Evolutionary conservation across 2,329 filamentous ascomycete species (phyloP).

Genomic region (Drechslerella dactyloides): DNA sequence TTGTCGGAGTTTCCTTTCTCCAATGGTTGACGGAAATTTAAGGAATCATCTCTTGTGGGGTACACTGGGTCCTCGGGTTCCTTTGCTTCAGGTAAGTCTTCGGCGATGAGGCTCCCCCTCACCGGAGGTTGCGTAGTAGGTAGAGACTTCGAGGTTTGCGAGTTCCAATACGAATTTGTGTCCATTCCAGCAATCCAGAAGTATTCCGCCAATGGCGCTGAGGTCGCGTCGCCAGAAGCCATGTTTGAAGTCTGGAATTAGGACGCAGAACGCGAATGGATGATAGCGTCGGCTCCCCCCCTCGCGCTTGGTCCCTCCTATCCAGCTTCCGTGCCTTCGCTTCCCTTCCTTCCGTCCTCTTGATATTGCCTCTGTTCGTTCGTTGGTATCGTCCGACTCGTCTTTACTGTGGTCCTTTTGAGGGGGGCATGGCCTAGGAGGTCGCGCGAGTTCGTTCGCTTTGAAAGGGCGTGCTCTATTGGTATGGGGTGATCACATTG

Average conservation of each 20-base stretch:
- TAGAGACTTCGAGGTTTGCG: slow-evolving; percentile 55
- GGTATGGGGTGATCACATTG: slow-evolving; percentile 32
- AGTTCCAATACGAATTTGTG: slow-evolving; percentile 69
- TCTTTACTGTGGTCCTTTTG: not conserved
- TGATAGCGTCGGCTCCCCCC: slow-evolving; percentile 10
- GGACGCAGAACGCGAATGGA: slow-evolving; percentile 9
- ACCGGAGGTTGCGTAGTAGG: slow-evolving; percentile 57
- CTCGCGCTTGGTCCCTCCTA: no score
- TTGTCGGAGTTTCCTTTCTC: slow-evolving; percentile 46
- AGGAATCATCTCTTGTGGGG: slow-evolving; percentile 40
- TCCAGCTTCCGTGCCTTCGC: no score
- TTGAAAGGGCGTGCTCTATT: slow-evolving; percentile 12
- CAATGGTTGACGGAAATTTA: slow-evolving; percentile 20
- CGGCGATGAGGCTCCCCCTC: slow-evolving; percentile 54
- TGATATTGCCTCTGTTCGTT: not conserved
- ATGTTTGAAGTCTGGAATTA: slow-evolving; percentile 13
- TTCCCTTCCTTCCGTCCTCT: no score
- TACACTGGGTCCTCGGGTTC: slow-evolving; percentile 54
- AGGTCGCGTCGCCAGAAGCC: slow-evolving; percentile 58
- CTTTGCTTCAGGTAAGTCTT: slow-evolving; percentile 54
- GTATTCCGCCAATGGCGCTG: slow-evolving; percentile 73
- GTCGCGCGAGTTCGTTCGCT: not conserved
- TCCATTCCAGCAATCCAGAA: slow-evolving; percentile 78
- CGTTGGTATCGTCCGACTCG: not conserved
- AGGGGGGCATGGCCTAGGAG: not conserved